Percentiles rank a stretch among this genome's conserved stretches.
Evolutionary conservation across 148 eudicot species (phyloP).

Genomic region (Camellia sinensis): DNA sequence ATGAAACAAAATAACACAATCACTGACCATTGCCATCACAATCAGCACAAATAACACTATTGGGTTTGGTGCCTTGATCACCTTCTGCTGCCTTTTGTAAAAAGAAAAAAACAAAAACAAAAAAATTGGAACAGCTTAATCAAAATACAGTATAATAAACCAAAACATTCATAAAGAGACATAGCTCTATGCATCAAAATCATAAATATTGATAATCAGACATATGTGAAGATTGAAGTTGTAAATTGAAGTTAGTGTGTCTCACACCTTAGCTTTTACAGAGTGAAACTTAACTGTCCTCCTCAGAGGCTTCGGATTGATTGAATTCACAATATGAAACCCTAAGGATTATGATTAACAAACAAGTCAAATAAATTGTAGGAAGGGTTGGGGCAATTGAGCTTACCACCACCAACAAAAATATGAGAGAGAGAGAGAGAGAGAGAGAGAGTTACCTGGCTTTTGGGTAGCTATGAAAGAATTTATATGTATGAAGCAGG

Average conservation of each 20-base stretch:
- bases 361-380: not conserved
- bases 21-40: slow-evolving; percentile 63
- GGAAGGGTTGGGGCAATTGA: not conserved
- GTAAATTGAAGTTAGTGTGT: not conserved
- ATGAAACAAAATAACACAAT: not conserved
- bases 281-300: slow-evolving; percentile 33
- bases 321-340: slow-evolving; percentile 22
- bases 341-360: slow-evolving; percentile 17
- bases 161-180: not conserved
- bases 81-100: slow-evolving; percentile 33
- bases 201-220: not conserved
- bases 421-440: not conserved
- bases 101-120: not conserved
- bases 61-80: slow-evolving; percentile 31
- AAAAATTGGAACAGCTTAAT: no score
- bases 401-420: not conserved
- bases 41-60: slow-evolving; percentile 45
- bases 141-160: not conserved
- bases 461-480: slow-evolving; percentile 24
- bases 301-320: slow-evolving; percentile 19
- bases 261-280: slow-evolving; percentile 40
- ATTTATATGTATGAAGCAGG: slow-evolving; percentile 25
- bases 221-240: not conserved
- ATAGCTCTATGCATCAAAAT: not conserved
- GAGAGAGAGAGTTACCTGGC: slow-evolving; percentile 37